These are phyloP conservation scores for Colletotrichum tamarilloi DNA, from an alignment of 2,329 filamentous ascomycete genomes.

Conservation along the genomic window DNA sequence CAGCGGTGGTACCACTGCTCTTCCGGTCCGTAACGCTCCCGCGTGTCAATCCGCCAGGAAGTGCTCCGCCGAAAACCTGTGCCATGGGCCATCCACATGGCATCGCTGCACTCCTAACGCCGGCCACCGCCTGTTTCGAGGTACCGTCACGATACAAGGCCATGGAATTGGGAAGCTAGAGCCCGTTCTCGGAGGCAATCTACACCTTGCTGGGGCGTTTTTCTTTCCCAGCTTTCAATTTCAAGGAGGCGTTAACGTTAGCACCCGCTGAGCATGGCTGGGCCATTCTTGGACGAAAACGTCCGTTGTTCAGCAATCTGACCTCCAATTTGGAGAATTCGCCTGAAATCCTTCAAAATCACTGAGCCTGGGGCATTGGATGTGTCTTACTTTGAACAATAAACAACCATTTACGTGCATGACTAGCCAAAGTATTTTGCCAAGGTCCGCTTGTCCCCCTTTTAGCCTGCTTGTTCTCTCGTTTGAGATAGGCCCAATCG, in stretches of 20 bases:
- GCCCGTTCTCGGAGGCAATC: neutral
- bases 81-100: neutral
- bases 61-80: neutral
- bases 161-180: neutral
- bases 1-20: neutral
- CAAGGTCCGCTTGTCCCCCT: neutral
- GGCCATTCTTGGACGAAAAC: constrained; percentile 5
- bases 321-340: neutral
- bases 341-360: neutral
- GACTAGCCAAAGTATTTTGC: neutral
- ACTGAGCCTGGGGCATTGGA: neutral
- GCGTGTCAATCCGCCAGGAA: neutral
- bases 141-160: neutral
- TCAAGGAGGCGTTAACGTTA: neutral
- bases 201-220: neutral
- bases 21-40: neutral
- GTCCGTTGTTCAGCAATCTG: neutral
- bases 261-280: neutral
- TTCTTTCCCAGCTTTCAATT: neutral
- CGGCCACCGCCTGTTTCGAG: neutral
- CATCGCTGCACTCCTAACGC: neutral
- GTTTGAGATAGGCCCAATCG: neutral
- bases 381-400: neutral
- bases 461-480: too few species aligned
- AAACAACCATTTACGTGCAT: neutral